Evolutionary conservation across 2,329 filamentous ascomycete species (phyloP).

Genomic region (Alternaria conjuncta): DNA sequence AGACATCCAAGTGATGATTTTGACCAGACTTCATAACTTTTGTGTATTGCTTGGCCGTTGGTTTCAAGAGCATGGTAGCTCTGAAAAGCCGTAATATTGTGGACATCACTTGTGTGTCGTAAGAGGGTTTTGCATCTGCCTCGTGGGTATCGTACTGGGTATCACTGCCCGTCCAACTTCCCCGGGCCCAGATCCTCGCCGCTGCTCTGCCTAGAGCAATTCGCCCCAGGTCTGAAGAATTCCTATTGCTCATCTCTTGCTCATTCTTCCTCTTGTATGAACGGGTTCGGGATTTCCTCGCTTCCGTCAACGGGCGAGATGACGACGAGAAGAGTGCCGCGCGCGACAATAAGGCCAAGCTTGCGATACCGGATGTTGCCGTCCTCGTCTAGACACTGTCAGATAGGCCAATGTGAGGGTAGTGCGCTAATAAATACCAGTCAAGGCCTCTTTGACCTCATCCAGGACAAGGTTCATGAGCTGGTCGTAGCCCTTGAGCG

Average conservation of each 20-base stretch:
- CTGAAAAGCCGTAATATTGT: not conserved
- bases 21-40: not conserved
- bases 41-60: not conserved
- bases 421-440: too few species aligned
- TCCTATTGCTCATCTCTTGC: too few species aligned
- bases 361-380: conserved; percentile 83
- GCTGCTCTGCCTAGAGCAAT: not conserved
- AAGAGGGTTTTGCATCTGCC: not conserved
- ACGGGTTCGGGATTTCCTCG: conserved; percentile 95
- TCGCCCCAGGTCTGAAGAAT: not conserved
- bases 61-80: not conserved
- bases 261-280: conserved; percentile 69
- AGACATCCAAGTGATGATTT: not conserved
- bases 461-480: conserved; percentile 98
- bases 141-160: conserved; percentile 8
- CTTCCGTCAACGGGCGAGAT: conserved; percentile 94
- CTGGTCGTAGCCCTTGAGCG: conserved; percentile 93
- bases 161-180: not conserved
- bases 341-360: conserved; percentile 83
- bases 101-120: not conserved
- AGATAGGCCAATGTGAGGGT: not conserved
- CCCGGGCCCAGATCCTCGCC: not conserved
- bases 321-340: conserved; percentile 89
- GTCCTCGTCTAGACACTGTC: conserved; percentile 82
- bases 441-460: conserved; percentile 87